Evolutionary conservation across 352 stramenopile genomes (phyloP), one percentile per base, ranked within the genome.

Genomic region (Pythium pectinolyticum): DNA sequence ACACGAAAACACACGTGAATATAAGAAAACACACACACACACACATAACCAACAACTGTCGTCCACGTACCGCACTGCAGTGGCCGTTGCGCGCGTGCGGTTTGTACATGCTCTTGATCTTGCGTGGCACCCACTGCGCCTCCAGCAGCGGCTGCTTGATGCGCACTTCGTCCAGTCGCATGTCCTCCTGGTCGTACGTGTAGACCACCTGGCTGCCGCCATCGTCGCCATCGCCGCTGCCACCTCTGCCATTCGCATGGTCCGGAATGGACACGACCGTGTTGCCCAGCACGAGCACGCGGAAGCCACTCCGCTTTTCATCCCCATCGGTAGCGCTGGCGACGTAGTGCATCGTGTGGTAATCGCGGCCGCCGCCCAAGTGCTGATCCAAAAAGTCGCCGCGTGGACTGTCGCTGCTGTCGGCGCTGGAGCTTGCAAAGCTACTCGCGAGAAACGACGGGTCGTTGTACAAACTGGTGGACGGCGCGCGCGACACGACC

Each of bases 271-370:
- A 70, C n/a, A 90, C 69, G 10, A 88, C 46, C 1, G 84, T 65
- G 64, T 90, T 90, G 12, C 82, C 82, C 14, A 91, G 37, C 14
- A 91, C 74, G 28, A 91, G 72, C 55, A 91, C 77, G 48, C 80
- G 71, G 49, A 86, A 67, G 10, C 80, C 82, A 12, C 52, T 57
- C 6, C 31, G 47, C 50, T 82, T 75, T 15, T 88, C 75, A 28
- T 75, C 62, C 5, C 48, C 43, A 20, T 52, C n/a, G n/a, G n/a
- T n/a, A n/a, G 17, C 3, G 69, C 59, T 20, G 68, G 59, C 31
- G 77, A 90, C 68, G 56, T 92, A 92, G 67, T 92, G 83, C 80
- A 92, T 90, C 12, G 77, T 77, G 67, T 89, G 80, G 58, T 87
- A 80, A 59, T 88, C 78, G 35, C 83, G 77, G 0, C 63, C 67